A percentile compares a stretch with the other conserved stretches of the same genome.
phyloP scores from a whole-genome alignment of 73 alveolate genomes.

The Tetrahymena elliotti region DNA sequence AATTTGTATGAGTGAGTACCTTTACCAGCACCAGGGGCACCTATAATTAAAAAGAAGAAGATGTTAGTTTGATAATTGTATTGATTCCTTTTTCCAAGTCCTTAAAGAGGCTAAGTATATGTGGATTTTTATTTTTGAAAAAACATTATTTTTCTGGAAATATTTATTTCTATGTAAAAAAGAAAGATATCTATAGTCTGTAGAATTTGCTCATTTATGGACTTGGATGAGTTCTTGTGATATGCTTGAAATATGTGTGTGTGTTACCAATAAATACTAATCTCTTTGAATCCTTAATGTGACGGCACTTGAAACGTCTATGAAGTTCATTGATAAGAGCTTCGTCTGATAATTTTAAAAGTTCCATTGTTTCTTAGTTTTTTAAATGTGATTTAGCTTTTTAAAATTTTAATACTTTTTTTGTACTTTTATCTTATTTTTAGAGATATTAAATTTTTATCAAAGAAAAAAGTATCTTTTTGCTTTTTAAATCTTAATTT shows the following conservation, averaged over 20 bases:
- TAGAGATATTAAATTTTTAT: background rate
- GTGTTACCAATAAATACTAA: background rate
- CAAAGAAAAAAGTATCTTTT: background rate
- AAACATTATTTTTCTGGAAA: background rate
- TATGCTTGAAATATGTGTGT: background rate
- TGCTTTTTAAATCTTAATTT: background rate
- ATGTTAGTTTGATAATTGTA: too few relatives aligned
- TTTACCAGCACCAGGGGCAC: slow-evolving; percentile 23
- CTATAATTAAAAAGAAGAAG: background rate
- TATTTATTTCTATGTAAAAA: background rate
- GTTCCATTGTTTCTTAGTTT: background rate
- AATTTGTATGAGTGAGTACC: slow-evolving; percentile 40
- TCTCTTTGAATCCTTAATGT: background rate
- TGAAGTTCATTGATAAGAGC: background rate
- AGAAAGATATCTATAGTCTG: background rate
- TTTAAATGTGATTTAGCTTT: background rate
- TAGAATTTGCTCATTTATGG: background rate
- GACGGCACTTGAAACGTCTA: background rate
- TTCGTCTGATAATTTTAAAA: background rate
- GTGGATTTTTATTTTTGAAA: background rate
- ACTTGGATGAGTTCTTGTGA: background rate
- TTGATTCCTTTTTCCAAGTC: background rate
- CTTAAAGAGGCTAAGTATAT: background rate
- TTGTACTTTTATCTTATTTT: background rate
- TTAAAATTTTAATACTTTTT: background rate